Evolutionary conservation across 176 grass and related monocot species (phyloP), one percentile per base, ranked within the genome.

Genomic region (Ensete ventricosum): DNA sequence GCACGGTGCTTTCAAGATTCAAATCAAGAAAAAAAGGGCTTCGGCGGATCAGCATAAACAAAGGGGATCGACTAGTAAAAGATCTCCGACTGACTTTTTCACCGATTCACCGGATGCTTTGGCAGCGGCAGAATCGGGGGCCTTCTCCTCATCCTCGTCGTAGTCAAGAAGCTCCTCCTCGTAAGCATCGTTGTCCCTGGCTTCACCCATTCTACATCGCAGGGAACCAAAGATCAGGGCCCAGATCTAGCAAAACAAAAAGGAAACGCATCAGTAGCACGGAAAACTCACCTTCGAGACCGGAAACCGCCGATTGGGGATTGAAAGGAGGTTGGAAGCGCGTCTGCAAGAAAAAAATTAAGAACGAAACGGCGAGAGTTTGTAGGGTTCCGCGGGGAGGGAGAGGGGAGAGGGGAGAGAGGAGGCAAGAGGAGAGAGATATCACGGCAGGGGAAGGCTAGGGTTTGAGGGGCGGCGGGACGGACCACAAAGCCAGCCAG

Each of bases 121-220:
- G 34, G 82, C 90, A 22, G 90, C 80, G 75, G 88, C 72, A 72
- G 59, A 88, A 67, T 99, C 95, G 66, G 88, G 53, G 3, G 86
- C 55, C 88, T 99, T 99, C 68, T 91, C 95, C 8, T 94, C 95
- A 1, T 99, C 95, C 79, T 99, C 95, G 48, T 99, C 95, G 83
- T 99, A 99, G 84, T 94, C 95, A 24, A 94, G 87, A 54, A 99
- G 95, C 86, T 99, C 91, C 91, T 99, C 95, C 74, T 99, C 95
- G 67, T 99, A 99, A 16, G 85, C 83, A 53, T 99, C 91, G 81
- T 89, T 87, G 21, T 99, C 88, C 87, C 84, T 99, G 63, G 80
- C 82, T 69, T 99, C 95, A 72, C 84, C 91, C 95, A 91, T 99
- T 86, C 91, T 94, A 62, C 57, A 64, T 14, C 48, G 43, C 2